Percentiles rank a stretch among this genome's conserved stretches.
Conservation (phyloP, 1,284 basidiomycete species). For the Leccinum cinnamomeum region DNA sequence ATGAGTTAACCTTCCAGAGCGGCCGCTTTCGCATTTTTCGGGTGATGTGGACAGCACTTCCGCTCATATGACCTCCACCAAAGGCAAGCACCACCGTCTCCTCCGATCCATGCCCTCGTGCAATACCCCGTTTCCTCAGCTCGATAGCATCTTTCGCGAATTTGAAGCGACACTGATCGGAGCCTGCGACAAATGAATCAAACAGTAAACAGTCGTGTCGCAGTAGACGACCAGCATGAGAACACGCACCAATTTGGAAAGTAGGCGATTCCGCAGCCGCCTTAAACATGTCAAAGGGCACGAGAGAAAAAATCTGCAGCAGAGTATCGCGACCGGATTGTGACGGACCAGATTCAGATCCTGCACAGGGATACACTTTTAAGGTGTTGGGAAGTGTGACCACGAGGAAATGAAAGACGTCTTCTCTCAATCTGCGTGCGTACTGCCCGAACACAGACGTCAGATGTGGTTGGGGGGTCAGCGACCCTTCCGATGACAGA, state of each 20-base stretch:
- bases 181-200: conserved; percentile 45
- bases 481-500: conserved; percentile 49
- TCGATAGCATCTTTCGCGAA: conserved; percentile 89
- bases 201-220: conserved; percentile 8
- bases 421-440: conserved; percentile 64
- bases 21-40: conserved; percentile 80
- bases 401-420: conserved; percentile 76
- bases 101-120: conserved; percentile 61
- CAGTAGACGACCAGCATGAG: conserved; percentile 10
- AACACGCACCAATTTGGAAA: conserved; percentile 69
- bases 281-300: conserved; percentile 83
- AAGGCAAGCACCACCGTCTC: conserved; percentile 88
- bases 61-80: conserved; percentile 64
- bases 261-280: conserved; percentile 71
- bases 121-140: conserved; percentile 66
- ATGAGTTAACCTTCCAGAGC: conserved; percentile 83
- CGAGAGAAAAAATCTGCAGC: conserved; percentile 68
- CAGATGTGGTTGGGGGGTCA: conserved; percentile 51
- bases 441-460: conserved; percentile 71
- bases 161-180: conserved; percentile 83
- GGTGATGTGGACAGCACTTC: conserved; percentile 80
- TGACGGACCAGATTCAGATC: conserved; percentile 39
- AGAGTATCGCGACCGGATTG: conserved; percentile 60
- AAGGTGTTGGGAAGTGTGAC: conserved; percentile 67
- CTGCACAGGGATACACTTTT: conserved; percentile 44